Evolutionary conservation across 2,329 filamentous ascomycete genomes (phyloP).

Genomic region (Cordyceps cicadae): DNA sequence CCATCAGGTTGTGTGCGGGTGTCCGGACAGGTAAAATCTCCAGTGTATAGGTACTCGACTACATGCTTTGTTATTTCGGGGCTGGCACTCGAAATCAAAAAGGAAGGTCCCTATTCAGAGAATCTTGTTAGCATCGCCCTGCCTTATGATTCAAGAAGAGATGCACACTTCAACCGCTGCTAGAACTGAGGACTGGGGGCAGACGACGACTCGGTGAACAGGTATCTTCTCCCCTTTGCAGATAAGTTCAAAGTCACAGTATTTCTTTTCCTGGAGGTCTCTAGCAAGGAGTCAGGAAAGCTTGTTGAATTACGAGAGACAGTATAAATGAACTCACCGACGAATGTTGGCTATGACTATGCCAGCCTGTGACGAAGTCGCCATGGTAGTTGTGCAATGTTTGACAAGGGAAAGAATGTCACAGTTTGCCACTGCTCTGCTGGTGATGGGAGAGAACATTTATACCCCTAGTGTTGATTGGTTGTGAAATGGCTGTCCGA

Average conservation of each 20-base stretch:
- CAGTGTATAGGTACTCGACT: neutral
- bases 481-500: too few species aligned
- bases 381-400: neutral
- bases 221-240: slow-evolving; percentile 21
- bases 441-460: too few species aligned
- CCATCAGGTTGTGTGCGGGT: too few species aligned
- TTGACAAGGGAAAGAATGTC: neutral
- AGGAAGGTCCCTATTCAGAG: neutral
- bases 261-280: neutral
- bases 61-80: neutral
- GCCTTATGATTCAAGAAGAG: neutral
- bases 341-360: neutral
- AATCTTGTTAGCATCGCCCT: neutral
- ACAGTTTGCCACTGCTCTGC: too few species aligned
- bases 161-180: neutral
- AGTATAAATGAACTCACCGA: neutral
- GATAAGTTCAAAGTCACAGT: neutral
- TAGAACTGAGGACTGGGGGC: neutral
- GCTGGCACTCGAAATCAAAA: neutral
- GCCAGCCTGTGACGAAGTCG: neutral
- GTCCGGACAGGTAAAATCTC: neutral
- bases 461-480: too few species aligned
- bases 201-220: neutral
- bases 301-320: too few species aligned
- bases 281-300: neutral